These are phyloP conservation scores for Aristolochia californica DNA, from an alignment of 164 flowering plant species.

Conservation along the genomic window DNA sequence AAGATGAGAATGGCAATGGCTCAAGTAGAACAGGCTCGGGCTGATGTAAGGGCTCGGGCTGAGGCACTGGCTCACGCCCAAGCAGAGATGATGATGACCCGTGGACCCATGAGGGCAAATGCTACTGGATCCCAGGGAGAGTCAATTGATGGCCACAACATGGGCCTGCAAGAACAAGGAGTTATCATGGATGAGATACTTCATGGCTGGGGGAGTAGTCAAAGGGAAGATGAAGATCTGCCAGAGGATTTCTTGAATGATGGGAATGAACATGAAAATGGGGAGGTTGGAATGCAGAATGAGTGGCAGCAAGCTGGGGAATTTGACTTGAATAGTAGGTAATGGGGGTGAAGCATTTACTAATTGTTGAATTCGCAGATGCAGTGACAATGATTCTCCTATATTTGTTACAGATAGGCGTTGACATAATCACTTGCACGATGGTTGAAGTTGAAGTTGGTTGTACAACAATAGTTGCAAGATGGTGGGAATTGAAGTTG, in stretches of 20 bases:
- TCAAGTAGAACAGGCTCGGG: conserved; percentile 84
- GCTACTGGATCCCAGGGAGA: conserved; percentile 50
- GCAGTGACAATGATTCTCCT: background rate
- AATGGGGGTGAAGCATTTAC: background rate
- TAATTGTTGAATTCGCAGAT: background rate
- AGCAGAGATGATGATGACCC: conserved; percentile 60
- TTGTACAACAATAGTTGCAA: background rate
- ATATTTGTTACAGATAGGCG: background rate
- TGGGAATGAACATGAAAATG: conserved; percentile 77
- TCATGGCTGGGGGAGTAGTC: conserved; percentile 73
- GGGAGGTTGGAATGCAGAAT: conserved; percentile 44
- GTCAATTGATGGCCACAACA: conserved; percentile 29
- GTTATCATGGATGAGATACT: conserved; percentile 56
- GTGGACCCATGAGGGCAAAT: conserved; percentile 63
- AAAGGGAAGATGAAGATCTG: conserved; percentile 84
- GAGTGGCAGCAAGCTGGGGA: conserved; percentile 73
- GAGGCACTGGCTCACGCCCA: conserved; percentile 42
- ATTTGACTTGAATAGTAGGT: conserved; percentile 75
- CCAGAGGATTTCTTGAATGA: conserved; percentile 94
- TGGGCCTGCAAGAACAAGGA: conserved; percentile 51
- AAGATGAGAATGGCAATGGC: conserved; percentile 73
- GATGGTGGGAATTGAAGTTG: background rate
- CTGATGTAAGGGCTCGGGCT: too few relatives aligned
- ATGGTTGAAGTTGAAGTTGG: background rate
- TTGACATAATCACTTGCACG: background rate